Conservation (phyloP, 495 filamentous ascomycete species). For the Podospora sp. region DNA sequence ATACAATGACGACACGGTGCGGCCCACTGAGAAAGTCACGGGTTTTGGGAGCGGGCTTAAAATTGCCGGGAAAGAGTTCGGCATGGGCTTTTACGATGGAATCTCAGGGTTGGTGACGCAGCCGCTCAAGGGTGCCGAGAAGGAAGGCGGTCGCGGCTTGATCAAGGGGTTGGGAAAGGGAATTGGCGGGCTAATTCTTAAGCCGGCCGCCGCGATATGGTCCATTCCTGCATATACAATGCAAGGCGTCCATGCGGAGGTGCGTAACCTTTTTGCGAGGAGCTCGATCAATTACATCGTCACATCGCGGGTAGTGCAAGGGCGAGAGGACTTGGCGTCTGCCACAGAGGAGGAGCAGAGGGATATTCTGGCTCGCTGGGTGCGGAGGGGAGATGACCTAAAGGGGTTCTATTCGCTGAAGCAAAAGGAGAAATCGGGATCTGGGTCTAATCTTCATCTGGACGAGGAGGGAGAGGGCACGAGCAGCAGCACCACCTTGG, state of each 20-base stretch:
- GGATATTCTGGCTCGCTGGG: constrained; percentile 63
- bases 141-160: constrained; percentile 69
- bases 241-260: constrained; percentile 73
- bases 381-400: constrained; percentile 53
- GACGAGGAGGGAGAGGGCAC: constrained; percentile 14
- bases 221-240: constrained; percentile 72
- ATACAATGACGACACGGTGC: constrained; percentile 76
- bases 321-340: constrained; percentile 60
- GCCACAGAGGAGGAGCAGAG: constrained; percentile 55
- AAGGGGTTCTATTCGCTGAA: constrained; percentile 48
- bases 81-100: constrained; percentile 68
- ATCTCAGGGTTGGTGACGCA: constrained; percentile 74
- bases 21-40: constrained; percentile 68
- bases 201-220: constrained; percentile 68
- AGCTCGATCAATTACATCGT: constrained; percentile 72
- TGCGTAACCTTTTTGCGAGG: constrained; percentile 63
- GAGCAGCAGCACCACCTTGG: not conserved
- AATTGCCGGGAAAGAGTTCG: constrained; percentile 68
- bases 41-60: constrained; percentile 67
- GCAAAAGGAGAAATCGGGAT: constrained; percentile 35
- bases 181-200: constrained; percentile 69
- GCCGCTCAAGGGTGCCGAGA: constrained; percentile 65
- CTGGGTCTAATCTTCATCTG: not conserved
- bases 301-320: constrained; percentile 70
- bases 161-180: constrained; percentile 77